phyloP scores from a whole-genome alignment of 2,329 filamentous ascomycete species.

The Aspergillus pseudoterreus region DNA sequence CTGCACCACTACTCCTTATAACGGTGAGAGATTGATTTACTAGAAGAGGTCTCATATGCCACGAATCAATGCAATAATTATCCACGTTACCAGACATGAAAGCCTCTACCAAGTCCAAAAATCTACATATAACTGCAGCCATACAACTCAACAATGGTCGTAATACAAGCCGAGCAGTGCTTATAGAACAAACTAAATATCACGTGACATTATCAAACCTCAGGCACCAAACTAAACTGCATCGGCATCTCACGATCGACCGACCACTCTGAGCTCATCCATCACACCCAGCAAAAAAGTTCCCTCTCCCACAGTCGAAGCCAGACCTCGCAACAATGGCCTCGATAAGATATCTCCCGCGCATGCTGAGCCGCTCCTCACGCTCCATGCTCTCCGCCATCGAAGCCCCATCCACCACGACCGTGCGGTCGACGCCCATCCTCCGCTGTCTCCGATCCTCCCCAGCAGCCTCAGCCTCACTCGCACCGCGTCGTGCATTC shows the following conservation, averaged over 20 bases:
- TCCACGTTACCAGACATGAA: too few relatives aligned
- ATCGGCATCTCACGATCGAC: background rate
- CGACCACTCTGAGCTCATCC: background rate
- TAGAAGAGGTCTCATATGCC: too few relatives aligned
- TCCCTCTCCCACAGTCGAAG: background rate
- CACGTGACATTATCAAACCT: background rate
- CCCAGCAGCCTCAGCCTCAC: background rate
- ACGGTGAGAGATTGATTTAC: too few relatives aligned
- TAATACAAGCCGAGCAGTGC: too few relatives aligned
- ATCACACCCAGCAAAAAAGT: background rate
- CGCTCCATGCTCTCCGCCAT: constrained; percentile 8
- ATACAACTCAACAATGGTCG: too few relatives aligned
- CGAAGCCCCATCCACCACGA: constrained; percentile 6
- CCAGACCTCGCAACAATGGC: constrained; percentile 18
- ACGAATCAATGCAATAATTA: too few relatives aligned
- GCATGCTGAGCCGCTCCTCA: constrained; percentile 11
- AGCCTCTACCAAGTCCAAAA: too few relatives aligned
- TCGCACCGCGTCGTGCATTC: background rate
- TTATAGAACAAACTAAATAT: background rate
- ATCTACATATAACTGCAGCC: too few relatives aligned
- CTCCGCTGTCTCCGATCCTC: background rate
- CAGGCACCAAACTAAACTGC: background rate
- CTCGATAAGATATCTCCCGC: constrained; percentile 20
- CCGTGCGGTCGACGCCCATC: constrained; percentile 4
- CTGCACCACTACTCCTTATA: too few relatives aligned